Percentiles rank a stretch among this genome's conserved stretches.
Conservation (phyloP, 2,329 filamentous ascomycete genomes). For the Berkeleyomyces basicola region DNA sequence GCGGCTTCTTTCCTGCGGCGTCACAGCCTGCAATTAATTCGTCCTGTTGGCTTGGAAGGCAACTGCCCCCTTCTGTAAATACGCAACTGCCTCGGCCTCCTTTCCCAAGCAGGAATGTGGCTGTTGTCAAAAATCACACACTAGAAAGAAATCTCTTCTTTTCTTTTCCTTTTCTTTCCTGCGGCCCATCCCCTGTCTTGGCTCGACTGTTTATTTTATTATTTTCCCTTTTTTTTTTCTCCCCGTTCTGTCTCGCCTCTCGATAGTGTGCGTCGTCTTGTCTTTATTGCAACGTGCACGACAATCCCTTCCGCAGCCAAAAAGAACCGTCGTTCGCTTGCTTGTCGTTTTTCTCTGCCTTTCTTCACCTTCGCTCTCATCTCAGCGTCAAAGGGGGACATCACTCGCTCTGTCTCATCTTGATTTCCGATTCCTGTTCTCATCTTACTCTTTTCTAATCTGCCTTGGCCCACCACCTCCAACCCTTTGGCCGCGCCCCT, state of each 20-base stretch:
- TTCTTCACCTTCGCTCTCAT: too few relatives aligned
- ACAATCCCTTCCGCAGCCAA: background rate
- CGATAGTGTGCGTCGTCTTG: too few relatives aligned
- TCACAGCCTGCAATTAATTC: too few relatives aligned
- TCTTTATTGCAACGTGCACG: background rate
- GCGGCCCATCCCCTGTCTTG: background rate
- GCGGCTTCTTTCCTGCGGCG: too few relatives aligned
- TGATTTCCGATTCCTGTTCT: background rate
- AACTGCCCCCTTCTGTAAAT: too few relatives aligned
- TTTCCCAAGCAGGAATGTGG: constrained; percentile 4
- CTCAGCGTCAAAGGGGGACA: too few relatives aligned
- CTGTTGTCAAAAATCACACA: background rate
- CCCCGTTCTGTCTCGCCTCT: background rate
- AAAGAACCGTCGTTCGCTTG: background rate
- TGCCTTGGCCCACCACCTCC: background rate
- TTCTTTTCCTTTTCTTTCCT: constrained; percentile 3
- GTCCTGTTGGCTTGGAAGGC: too few relatives aligned
- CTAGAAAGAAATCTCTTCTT: background rate
- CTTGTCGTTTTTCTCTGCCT: too few relatives aligned
- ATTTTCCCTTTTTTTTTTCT: background rate
- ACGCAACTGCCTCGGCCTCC: background rate
- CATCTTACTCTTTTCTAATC: background rate
- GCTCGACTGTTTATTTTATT: background rate
- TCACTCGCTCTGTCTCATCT: constrained; percentile 3
- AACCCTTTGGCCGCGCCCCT: background rate